These are phyloP conservation scores for Colletotrichum sublineola DNA, from an alignment of 2,329 filamentous ascomycete genomes.

Conservation along the genomic window DNA sequence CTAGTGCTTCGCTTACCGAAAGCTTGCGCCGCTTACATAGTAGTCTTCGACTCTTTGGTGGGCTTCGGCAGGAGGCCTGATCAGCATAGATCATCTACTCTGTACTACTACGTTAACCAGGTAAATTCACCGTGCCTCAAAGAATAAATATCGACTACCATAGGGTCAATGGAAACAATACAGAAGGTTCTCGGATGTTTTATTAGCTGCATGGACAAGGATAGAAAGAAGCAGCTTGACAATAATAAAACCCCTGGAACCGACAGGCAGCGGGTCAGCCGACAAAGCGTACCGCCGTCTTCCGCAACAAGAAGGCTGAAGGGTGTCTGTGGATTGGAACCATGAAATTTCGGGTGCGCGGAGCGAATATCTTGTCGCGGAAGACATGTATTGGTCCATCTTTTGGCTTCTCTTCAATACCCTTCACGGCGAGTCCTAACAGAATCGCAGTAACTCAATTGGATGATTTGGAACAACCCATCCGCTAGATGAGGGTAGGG, in stretches of 20 bases:
- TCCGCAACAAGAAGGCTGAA: background rate
- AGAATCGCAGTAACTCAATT: background rate
- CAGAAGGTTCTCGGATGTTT: background rate
- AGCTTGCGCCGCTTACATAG: background rate
- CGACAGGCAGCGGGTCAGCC: background rate
- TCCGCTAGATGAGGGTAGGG: background rate
- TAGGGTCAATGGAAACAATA: background rate
- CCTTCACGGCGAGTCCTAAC: background rate
- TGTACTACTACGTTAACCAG: background rate
- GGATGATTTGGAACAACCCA: background rate
- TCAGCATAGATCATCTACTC: background rate
- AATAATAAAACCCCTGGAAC: background rate
- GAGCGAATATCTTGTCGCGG: no score
- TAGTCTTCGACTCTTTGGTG: background rate
- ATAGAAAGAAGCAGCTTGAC: background rate
- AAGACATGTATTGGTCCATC: background rate
- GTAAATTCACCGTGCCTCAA: background rate
- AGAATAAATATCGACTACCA: background rate
- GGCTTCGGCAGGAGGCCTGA: background rate
- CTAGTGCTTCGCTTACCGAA: conserved; percentile 5
- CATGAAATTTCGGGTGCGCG: no score
- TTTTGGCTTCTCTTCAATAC: background rate
- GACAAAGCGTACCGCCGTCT: conserved; percentile 4
- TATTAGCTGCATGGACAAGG: background rate
- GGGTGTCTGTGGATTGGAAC: no score